phyloP scores from a whole-genome alignment of 495 filamentous ascomycete genomes.

The Lasiosphaeria hispida region DNA sequence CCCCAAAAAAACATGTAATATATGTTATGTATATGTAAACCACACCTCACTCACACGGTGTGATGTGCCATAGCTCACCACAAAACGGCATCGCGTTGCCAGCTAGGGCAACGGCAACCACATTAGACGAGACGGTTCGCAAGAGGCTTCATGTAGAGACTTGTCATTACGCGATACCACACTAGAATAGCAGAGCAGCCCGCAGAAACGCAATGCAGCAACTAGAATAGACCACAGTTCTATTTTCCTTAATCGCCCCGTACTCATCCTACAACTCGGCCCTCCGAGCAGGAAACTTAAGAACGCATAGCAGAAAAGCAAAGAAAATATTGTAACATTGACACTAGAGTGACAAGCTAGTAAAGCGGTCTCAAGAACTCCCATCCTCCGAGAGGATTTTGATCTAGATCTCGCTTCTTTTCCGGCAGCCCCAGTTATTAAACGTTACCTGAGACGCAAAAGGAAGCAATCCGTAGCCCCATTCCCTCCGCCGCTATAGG shows the following conservation, averaged over 20 bases:
- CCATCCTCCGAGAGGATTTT: conserved; percentile 8
- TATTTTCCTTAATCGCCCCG: no score
- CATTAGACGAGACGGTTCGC: no score
- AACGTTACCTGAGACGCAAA: conserved; percentile 2
- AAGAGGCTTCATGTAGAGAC: no score
- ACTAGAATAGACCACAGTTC: no score
- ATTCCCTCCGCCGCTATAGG: not conserved
- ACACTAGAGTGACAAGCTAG: conserved; percentile 3
- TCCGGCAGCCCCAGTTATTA: conserved; percentile 5
- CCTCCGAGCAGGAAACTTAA: no score
- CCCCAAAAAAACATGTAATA: not conserved
- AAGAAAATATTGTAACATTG: conserved; percentile 8
- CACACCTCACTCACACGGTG: not conserved
- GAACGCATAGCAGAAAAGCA: not conserved
- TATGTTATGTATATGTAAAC: not conserved
- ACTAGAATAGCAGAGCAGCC: no score
- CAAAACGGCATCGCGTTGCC: no score
- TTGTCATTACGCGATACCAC: no score
- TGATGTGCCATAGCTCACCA: no score
- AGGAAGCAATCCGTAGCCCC: conserved; percentile 6
- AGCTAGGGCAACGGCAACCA: no score
- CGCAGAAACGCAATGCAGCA: no score
- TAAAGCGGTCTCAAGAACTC: conserved; percentile 13
- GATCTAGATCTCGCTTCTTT: conserved; percentile 14
- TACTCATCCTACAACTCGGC: no score